Conservation (phyloP, 225 moss, liverwort and hornwort genomes). For the Rhytidiadelphus loreus region DNA sequence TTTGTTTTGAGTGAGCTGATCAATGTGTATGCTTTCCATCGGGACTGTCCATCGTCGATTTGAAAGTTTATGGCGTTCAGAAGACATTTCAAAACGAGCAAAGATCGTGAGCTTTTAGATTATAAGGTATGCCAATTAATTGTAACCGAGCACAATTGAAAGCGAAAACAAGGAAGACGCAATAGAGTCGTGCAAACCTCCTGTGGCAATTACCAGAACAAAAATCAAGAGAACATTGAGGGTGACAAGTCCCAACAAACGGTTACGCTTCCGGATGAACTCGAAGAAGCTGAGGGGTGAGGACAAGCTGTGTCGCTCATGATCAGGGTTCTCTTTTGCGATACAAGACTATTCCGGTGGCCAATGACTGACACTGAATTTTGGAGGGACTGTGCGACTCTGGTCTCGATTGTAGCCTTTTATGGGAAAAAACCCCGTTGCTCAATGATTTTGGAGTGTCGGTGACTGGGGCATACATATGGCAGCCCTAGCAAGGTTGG, state of each 20-base stretch:
- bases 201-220: not conserved
- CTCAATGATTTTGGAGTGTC: not conserved
- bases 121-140: too few relatives aligned
- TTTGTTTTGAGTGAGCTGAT: not conserved
- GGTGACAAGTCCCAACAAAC: not conserved
- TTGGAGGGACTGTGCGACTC: not conserved
- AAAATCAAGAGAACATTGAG: not conserved
- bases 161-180: slow-evolving; percentile 30
- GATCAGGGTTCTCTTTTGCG: not conserved
- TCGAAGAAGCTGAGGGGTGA: not conserved
- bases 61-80: not conserved
- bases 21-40: not conserved
- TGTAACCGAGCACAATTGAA: not conserved
- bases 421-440: not conserved
- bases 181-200: not conserved
- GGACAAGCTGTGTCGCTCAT: not conserved
- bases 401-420: not conserved
- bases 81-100: slow-evolving; percentile 52
- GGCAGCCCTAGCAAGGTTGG: slow-evolving; percentile 26
- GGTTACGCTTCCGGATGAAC: not conserved
- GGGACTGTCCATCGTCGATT: not conserved
- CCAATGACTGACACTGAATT: not conserved
- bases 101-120: slow-evolving; percentile 56
- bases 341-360: slow-evolving; percentile 31
- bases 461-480: not conserved